Conservation (phyloP, 2,329 filamentous ascomycete genomes). For the Cadophora luteo-olivacea region DNA sequence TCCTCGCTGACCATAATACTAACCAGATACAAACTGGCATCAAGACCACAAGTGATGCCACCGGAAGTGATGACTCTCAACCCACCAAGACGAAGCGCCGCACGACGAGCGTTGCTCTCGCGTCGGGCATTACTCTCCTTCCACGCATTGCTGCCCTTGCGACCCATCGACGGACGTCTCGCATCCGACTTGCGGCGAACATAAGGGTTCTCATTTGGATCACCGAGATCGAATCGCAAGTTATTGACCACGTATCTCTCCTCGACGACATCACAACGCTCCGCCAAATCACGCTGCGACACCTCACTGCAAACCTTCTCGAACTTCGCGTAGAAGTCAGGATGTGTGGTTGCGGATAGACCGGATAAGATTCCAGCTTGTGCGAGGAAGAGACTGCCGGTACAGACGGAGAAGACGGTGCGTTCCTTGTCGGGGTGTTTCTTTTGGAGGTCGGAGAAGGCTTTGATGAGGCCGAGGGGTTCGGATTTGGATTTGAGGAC, state of each 20-base stretch:
- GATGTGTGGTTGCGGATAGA: slow-evolving; percentile 81
- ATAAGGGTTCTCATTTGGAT: slow-evolving; percentile 84
- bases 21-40: slow-evolving; percentile 85
- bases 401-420: slow-evolving; percentile 81
- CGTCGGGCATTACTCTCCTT: slow-evolving; percentile 76
- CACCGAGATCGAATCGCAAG: slow-evolving; percentile 80
- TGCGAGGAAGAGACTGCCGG: slow-evolving; percentile 78
- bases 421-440: slow-evolving; percentile 80
- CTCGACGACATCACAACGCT: slow-evolving; percentile 84
- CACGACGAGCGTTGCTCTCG: slow-evolving; percentile 81
- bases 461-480: slow-evolving; percentile 74
- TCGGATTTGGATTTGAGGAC: slow-evolving; percentile 72
- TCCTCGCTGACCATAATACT: slow-evolving; percentile 82
- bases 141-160: slow-evolving; percentile 85
- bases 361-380: slow-evolving; percentile 79
- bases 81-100: slow-evolving; percentile 63
- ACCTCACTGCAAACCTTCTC: slow-evolving; percentile 82
- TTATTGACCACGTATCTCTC: slow-evolving; percentile 92
- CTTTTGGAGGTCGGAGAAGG: slow-evolving; percentile 81
- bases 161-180: slow-evolving; percentile 65
- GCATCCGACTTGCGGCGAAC: slow-evolving; percentile 77
- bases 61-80: slow-evolving; percentile 80
- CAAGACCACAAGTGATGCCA: slow-evolving; percentile 79
- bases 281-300: slow-evolving; percentile 70
- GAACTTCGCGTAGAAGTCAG: slow-evolving; percentile 79